These are phyloP conservation scores for Turnera subulata DNA, from an alignment of 345 rosid species.

Conservation along the genomic window DNA sequence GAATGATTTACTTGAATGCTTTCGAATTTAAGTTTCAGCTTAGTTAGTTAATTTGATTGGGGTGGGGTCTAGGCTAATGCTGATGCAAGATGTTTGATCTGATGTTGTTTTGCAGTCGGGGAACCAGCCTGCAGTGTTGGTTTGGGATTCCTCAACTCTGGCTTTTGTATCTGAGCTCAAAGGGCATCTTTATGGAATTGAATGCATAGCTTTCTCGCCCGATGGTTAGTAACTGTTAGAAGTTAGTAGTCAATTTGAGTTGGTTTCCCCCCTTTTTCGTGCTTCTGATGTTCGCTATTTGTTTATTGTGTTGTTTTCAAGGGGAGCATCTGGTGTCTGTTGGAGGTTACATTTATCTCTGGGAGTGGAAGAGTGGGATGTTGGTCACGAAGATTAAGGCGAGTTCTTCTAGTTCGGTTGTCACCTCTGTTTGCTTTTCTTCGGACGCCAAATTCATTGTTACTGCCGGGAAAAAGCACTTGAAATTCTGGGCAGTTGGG, in stretches of 20 bases:
- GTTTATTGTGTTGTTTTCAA: conserved; percentile 12
- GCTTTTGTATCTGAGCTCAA: conserved; percentile 59
- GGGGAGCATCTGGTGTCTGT: conserved; percentile 72
- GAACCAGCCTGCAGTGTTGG: conserved; percentile 68
- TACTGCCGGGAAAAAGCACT: conserved; percentile 78
- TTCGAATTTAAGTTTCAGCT: background rate
- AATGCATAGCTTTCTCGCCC: conserved; percentile 75
- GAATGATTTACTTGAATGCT: background rate
- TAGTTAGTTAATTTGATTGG: too few species aligned
- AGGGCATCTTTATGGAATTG: conserved; percentile 71
- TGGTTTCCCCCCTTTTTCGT: too few species aligned
- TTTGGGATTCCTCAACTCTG: conserved; percentile 56
- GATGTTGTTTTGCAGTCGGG: conserved; percentile 50
- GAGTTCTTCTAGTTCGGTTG: conserved; percentile 50
- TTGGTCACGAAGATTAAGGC: conserved; percentile 69
- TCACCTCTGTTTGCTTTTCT: conserved; percentile 65
- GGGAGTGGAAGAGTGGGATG: conserved; percentile 65
- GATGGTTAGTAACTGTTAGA: conserved; percentile 47
- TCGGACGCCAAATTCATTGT: conserved; percentile 53
- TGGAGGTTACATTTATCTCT: conserved; percentile 78
- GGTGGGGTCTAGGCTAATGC: too few species aligned
- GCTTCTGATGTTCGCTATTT: background rate
- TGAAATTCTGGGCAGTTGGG: conserved; percentile 65
- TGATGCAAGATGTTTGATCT: conserved; percentile 1
- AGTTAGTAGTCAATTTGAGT: background rate